Percentiles rank a stretch among this genome's conserved stretches.
phyloP scores from a whole-genome alignment of 768 basidiomycete species.

The Melanogaster broomeanus region DNA sequence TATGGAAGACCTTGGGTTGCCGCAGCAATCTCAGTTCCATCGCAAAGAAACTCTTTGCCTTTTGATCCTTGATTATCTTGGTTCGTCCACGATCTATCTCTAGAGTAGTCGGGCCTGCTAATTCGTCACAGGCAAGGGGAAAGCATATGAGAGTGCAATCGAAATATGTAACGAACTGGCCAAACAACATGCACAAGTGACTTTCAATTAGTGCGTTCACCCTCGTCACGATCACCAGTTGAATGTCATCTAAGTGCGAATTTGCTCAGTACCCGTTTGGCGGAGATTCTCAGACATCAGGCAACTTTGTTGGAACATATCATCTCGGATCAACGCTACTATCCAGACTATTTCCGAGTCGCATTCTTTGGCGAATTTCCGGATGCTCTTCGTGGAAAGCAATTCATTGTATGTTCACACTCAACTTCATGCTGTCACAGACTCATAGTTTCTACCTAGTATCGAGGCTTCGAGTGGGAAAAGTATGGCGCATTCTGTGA shows the following conservation, averaged over 20 bases:
- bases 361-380: constrained; percentile 94
- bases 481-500: constrained; percentile 90
- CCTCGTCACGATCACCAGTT: neutral
- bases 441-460: constrained; percentile 44
- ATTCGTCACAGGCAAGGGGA: constrained; percentile 72
- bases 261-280: constrained; percentile 65
- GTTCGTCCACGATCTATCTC: constrained; percentile 39
- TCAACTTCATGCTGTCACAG: neutral
- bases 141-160: constrained; percentile 96
- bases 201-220: constrained; percentile 81
- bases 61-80: constrained; percentile 91
- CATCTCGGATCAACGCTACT: constrained; percentile 78
- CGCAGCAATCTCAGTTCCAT: constrained; percentile 91
- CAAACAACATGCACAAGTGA: constrained; percentile 83
- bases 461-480: constrained; percentile 95
- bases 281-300: constrained; percentile 85
- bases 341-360: constrained; percentile 92
- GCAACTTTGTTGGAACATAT: constrained; percentile 88
- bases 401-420: constrained; percentile 73
- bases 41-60: constrained; percentile 92
- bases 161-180: constrained; percentile 92
- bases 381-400: constrained; percentile 79
- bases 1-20: constrained; percentile 87
- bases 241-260: constrained; percentile 8
- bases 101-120: neutral